Base-by-base conservation (phyloP, 176 grass and related monocot genomes). In the Oryza brachyantha region DNA sequence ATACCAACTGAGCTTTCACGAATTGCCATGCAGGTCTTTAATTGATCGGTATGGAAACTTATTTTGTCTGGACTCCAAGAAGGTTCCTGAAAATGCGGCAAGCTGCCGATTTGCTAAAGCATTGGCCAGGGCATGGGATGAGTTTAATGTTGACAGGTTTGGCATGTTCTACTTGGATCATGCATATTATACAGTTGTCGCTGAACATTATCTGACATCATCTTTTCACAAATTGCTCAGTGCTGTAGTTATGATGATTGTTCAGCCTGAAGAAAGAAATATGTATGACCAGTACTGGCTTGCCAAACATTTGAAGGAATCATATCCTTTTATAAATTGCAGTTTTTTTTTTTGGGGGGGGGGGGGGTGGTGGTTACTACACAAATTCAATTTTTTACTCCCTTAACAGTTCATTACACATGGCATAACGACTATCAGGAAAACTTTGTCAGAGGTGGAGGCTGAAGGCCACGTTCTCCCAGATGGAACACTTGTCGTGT, bases 241-340 rank as follows among this genome's bases (percentile, higher is more conserved):
- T 90, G 89, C 91, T 75, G 85, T 94, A 66, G 72, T 98, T 79
- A 92, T 92, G 89, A 84, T 98, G 67, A 90, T 98, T 85, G 89
- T 94, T 82, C 95, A 98, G 84, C 79, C 62, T 25, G 95, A 98
- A 83, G 95, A 98, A 83, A 89, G 85, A 78, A 98, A 98, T 85
- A 94, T 98, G 92, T 98, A 98, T 78, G 95, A 98, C 60, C 95
- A 97, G 86, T 86, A 92, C 82, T 97, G 95, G 91, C 21, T 97
- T 60, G 63, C 54, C 39, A 87, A 81, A 79, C 70, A 88, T 83
- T 84, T 97, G 85, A 92, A 85, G 70, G 92, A 94, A 69, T 92
- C 84, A 97, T 97, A 97, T 97, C 95, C 92, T 94, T 90, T 57
- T 81, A 41, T 45, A 52, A 77, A 35, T 82, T 43, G 70, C 22